These are phyloP conservation scores for Gleditsia sinensis DNA, from an alignment of 306 rosid species.

Conservation along the genomic window DNA sequence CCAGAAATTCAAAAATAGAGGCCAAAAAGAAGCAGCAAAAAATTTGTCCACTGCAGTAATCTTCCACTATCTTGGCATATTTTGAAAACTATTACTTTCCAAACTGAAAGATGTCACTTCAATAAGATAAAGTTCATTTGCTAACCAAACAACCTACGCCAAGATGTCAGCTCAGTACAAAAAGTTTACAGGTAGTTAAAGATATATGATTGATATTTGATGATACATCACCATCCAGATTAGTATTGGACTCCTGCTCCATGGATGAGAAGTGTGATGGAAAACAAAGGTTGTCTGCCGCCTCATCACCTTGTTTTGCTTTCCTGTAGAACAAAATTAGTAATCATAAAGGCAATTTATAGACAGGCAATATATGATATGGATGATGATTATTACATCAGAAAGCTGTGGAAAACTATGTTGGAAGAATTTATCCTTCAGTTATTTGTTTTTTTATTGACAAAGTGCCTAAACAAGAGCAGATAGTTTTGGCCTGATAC, in stretches of 20 bases:
- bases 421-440: neutral
- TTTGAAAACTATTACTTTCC: neutral
- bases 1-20: neutral
- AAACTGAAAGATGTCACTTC: constrained; percentile 13
- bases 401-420: neutral
- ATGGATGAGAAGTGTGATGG: constrained; percentile 95
- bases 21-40: constrained; percentile 1
- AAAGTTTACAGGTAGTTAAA: neutral
- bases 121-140: constrained; percentile 5
- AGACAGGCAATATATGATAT: neutral
- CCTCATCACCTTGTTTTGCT: constrained; percentile 77
- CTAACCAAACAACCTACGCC: neutral
- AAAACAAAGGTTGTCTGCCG: constrained; percentile 88
- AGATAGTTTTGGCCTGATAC: neutral
- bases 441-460: constrained; percentile 1
- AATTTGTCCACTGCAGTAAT: neutral
- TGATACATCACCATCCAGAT: constrained; percentile 82
- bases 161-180: neutral
- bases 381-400: constrained; percentile 14
- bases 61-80: constrained; percentile 5
- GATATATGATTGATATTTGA: constrained; percentile 7
- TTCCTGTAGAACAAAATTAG: constrained; percentile 48
- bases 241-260: constrained; percentile 90
- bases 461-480: neutral
- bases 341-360: constrained; percentile 1